Percentiles rank a stretch among this genome's conserved stretches.
Evolutionary conservation across 768 basidiomycete genomes (phyloP).

Genomic region (Rhizopogon roseolus): DNA sequence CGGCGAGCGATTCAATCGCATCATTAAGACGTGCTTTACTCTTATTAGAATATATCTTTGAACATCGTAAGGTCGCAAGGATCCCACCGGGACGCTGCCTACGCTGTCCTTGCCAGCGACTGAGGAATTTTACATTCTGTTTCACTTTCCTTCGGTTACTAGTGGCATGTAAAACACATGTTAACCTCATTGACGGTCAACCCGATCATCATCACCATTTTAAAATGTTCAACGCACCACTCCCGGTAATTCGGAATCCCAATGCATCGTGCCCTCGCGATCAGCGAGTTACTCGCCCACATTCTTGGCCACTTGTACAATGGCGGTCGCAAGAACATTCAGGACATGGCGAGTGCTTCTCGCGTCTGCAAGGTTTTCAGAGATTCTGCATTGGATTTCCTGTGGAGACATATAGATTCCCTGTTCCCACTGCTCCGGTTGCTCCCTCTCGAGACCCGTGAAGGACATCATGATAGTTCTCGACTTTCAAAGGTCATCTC

Average conservation of each 20-base stretch:
- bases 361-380: neutral
- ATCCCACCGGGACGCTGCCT: no score
- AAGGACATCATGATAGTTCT: neutral
- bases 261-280: slow-evolving; percentile 1
- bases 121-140: no score
- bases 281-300: neutral
- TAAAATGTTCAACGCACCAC: neutral
- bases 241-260: neutral
- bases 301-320: neutral
- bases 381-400: neutral
- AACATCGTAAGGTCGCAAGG: no score
- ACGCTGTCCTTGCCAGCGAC: no score
- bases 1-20: no score
- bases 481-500: neutral
- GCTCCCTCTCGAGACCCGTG: neutral
- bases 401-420: neutral
- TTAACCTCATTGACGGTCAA: neutral
- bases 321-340: neutral
- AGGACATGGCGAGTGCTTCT: neutral
- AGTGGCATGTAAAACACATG: neutral
- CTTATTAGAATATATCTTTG: no score
- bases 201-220: neutral
- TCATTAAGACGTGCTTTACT: no score
- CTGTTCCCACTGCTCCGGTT: neutral
- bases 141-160: no score